These are phyloP conservation scores for Lophiostoma macrostomum DNA, from an alignment of 495 filamentous ascomycete genomes.

Conservation along the genomic window DNA sequence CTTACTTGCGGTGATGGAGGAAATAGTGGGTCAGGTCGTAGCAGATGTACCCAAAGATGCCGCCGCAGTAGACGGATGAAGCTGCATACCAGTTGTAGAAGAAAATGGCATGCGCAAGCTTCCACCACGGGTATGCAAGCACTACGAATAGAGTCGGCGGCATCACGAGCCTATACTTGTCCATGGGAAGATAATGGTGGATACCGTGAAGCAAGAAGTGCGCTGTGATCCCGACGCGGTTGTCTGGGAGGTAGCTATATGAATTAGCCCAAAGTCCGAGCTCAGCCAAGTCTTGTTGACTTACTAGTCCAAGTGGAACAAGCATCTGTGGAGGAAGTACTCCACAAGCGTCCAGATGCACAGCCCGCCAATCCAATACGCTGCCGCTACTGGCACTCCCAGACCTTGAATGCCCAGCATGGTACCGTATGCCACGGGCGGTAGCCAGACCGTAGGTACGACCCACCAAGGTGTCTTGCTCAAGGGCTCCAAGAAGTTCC, in stretches of 20 bases:
- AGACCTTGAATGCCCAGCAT: slow-evolving; percentile 62
- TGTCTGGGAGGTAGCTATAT: slow-evolving; percentile 80
- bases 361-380: slow-evolving; percentile 64
- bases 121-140: slow-evolving; percentile 89
- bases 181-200: slow-evolving; percentile 98
- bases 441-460: slow-evolving; percentile 83
- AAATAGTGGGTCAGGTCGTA: slow-evolving; percentile 99
- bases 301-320: slow-evolving; percentile 93
- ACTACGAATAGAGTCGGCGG: slow-evolving; percentile 83
- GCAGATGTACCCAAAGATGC: slow-evolving; percentile 90
- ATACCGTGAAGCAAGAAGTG: slow-evolving; percentile 97
- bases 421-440: slow-evolving; percentile 71
- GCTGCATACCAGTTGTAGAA: slow-evolving; percentile 82
- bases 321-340: slow-evolving; percentile 82
- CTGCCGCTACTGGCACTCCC: slow-evolving; percentile 42
- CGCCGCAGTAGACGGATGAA: slow-evolving; percentile 75
- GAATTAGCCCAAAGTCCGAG: slow-evolving; percentile 26
- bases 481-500: slow-evolving; percentile 94
- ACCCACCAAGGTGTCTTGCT: slow-evolving; percentile 93
- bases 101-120: slow-evolving; percentile 81
- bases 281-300: slow-evolving; percentile 36
- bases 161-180: slow-evolving; percentile 95
- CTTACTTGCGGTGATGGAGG: slow-evolving; percentile 91
- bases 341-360: slow-evolving; percentile 86
- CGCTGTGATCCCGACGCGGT: slow-evolving; percentile 77